Base-by-base conservation (phyloP, 768 basidiomycete genomes). In the Crepidotus variabilis region DNA sequence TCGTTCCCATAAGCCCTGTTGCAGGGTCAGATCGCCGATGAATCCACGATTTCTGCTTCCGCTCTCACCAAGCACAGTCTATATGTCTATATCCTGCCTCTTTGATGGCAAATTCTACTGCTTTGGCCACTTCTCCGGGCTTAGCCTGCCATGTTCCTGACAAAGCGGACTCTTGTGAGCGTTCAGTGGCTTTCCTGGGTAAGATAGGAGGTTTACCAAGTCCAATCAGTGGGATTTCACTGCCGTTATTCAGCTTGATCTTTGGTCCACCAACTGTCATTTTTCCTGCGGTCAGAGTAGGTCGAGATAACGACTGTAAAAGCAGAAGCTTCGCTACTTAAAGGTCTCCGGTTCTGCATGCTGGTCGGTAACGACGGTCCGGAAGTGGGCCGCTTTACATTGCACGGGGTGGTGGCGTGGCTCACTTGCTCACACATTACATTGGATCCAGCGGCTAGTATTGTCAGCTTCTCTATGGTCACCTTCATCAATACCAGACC, bases 81-180 rank as follows among this genome's bases (percentile, higher is more conserved):
- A 87, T 84, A 66, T 85, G 91, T 69, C 80, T 79, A 73, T 92
- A 93, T 10, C 92, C 92, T 33, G 71, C 77, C 55, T 83, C 81
- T 60, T 85, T 87, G 59, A 95, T 70, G 1, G 92, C 92, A 61
- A 81, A 79, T 54, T 79, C 77, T 23, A 95, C 93, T 2, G 93
- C 93, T 39, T 73, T 61, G 11, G 74, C 72, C 33, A 90, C 91
- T 60, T 92, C 85, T 50, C 87, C 86, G 2, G 87, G 76, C 60
- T 83, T 80, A 45, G 87, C 85, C 69, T 90, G 86, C 90, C 90
- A 93, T 14, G 92, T 93, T 14, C 90, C 90, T 87, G 60, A 23
- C 57, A 48, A 34, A 52, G 52, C 45, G 9, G 50, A 58, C 20
- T 47, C 24, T 21, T 56, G 50, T 54, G 51, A 57, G 34, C 32